phyloP scores from a whole-genome alignment of 345 rosid genomes.

The Hibiscus mutabilis region DNA sequence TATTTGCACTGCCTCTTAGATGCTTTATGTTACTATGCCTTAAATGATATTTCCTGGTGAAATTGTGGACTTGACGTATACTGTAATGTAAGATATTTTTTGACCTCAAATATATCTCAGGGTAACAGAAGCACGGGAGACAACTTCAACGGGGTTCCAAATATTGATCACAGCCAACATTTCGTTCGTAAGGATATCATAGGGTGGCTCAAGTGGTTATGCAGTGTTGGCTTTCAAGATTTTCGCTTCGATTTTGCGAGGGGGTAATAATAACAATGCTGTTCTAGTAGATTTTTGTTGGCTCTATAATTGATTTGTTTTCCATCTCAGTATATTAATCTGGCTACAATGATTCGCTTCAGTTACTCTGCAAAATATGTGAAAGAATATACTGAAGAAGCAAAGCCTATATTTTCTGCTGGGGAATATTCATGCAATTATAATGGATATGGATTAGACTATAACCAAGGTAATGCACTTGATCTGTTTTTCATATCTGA shows the following conservation, averaged over 20 bases:
- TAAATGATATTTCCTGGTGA: too few relatives aligned
- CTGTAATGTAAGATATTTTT: neutral
- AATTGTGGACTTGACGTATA: neutral
- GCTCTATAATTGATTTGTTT: neutral
- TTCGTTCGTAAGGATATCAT: slow-evolving; percentile 81
- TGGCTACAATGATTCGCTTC: slow-evolving; percentile 11
- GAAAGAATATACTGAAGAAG: slow-evolving; percentile 76
- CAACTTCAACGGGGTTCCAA: slow-evolving; percentile 87
- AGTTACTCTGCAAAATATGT: slow-evolving; percentile 78
- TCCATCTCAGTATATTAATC: neutral
- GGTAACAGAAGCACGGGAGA: slow-evolving; percentile 83
- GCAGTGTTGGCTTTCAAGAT: slow-evolving; percentile 68
- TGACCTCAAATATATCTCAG: slow-evolving; percentile 26
- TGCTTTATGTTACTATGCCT: neutral
- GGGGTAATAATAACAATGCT: slow-evolving; percentile 41
- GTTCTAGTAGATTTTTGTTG: neutral
- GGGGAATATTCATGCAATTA: slow-evolving; percentile 86
- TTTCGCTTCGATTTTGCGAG: slow-evolving; percentile 89
- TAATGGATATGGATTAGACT: slow-evolving; percentile 49
- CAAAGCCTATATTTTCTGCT: slow-evolving; percentile 73
- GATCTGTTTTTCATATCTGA: neutral
- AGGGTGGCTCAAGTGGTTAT: slow-evolving; percentile 73
- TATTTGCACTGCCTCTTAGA: neutral
- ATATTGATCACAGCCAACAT: slow-evolving; percentile 76
- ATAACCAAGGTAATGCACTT: slow-evolving; percentile 62